These are phyloP conservation scores for Salvia rosmarinus DNA, from an alignment of 257 asterid genomes.

Conservation along the genomic window DNA sequence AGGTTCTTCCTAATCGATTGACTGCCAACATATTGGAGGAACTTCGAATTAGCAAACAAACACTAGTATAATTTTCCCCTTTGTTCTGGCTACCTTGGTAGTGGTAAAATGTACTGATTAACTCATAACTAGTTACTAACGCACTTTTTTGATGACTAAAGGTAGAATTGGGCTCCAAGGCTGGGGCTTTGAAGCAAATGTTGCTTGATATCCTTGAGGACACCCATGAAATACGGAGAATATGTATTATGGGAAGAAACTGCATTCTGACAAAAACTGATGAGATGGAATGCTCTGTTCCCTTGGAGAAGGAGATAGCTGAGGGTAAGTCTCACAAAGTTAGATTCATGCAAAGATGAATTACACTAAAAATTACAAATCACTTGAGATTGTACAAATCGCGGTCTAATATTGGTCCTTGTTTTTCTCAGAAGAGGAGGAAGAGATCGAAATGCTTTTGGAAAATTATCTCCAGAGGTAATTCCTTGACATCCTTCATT, in stretches of 20 bases:
- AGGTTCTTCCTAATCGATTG: conserved; percentile 92
- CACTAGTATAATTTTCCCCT: conserved; percentile 53
- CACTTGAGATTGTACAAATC: conserved; percentile 15
- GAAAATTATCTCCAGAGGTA: conserved; percentile 98
- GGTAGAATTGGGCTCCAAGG: conserved; percentile 97
- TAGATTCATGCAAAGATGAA: conserved; percentile 22
- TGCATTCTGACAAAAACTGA: conserved; percentile 65
- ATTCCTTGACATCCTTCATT: conserved; percentile 27
- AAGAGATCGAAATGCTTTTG: conserved; percentile 98
- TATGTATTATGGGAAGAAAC: conserved; percentile 93
- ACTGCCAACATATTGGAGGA: conserved; percentile 90
- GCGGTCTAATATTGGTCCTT: conserved; percentile 30
- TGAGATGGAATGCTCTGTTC: conserved; percentile 78
- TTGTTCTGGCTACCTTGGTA: conserved; percentile 18
- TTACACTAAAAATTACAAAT: conserved; percentile 24
- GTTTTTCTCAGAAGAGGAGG: conserved; percentile 85
- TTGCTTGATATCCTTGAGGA: conserved; percentile 98
- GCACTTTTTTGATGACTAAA: conserved; percentile 36
- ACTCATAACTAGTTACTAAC: conserved; percentile 13
- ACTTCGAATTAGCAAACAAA: conserved; percentile 94
- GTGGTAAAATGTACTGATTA: conserved; percentile 1
- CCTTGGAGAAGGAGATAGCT: conserved; percentile 79
- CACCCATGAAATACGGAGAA: conserved; percentile 87
- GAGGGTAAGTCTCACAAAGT: conserved; percentile 60
- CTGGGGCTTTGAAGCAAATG: conserved; percentile 96